These are phyloP conservation scores for Zygoascus meyerae DNA, from an alignment of 1,139 yeast species.

Conservation along the genomic window DNA sequence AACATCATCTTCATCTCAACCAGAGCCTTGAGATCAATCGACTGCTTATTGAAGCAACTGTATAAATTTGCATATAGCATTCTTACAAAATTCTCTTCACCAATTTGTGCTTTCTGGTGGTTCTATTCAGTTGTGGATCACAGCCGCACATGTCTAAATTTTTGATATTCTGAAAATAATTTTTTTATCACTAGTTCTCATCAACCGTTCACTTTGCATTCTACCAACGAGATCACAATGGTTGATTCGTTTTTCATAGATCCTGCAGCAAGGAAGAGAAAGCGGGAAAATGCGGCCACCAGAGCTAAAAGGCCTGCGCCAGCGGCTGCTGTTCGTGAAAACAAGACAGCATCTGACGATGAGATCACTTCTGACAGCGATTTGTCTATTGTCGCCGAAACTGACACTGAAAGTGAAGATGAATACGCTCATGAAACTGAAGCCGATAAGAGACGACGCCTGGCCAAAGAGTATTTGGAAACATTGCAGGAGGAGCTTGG, in stretches of 20 bases:
- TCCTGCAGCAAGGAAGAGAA: conserved; percentile 21
- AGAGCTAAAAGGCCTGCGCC: conserved; percentile 2
- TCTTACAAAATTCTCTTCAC: too few species aligned
- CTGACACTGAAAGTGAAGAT: conserved; percentile 22
- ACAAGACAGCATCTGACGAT: conserved; percentile 21
- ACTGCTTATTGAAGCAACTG: too few species aligned
- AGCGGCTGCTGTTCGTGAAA: not conserved
- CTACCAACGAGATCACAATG: conserved; percentile 15
- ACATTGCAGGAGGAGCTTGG: conserved; percentile 44
- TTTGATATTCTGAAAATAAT: not conserved
- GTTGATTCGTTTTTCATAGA: conserved; percentile 31
- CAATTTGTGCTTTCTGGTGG: too few species aligned
- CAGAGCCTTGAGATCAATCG: too few species aligned
- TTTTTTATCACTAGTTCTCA: too few species aligned
- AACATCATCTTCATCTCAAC: too few species aligned
- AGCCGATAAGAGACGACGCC: conserved; percentile 88
- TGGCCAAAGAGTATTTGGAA: conserved; percentile 88
- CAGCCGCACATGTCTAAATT: not conserved
- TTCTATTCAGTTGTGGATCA: too few species aligned
- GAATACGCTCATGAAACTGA: conserved; percentile 61
- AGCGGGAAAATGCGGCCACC: conserved; percentile 9
- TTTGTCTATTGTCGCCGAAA: conserved; percentile 18
- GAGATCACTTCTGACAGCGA: conserved; percentile 28
- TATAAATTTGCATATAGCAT: too few species aligned
- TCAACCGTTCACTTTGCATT: too few species aligned